Base-by-base conservation (phyloP, 805 yeast genomes). In the Kazachstania africana region DNA sequence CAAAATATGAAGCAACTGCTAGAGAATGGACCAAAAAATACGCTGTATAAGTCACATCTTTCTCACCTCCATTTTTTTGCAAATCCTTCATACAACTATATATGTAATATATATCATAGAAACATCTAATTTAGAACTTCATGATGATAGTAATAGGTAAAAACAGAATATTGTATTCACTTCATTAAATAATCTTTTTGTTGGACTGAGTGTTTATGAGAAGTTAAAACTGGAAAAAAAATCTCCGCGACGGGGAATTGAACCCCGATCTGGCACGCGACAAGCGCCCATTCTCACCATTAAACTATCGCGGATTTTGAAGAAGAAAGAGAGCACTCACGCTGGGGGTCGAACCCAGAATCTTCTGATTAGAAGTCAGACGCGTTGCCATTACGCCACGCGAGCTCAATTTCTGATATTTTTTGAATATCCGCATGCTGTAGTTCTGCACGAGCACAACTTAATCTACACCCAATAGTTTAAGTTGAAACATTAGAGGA, bases 11-110 rank as follows among this genome's bases (percentile, higher is more conserved):
- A 63, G 83, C 94, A 44, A 84, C 94, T 36, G 97, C 97, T 37
- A 75, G 79, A 54, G 97, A 88, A 64, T 88, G 96, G 96, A 88
- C 97, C 22, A 78, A 87, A 67, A 88, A 88, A 66, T 88, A 84
- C 60, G 97, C 97, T 42, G 85, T 87, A 50, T 83, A 65, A n/a
- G n/a, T n/a, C n/a, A n/a, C n/a, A n/a, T n/a, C n/a, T n/a, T n/a
- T n/a, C n/a, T n/a, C n/a, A n/a, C 43, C 23, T 24, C 5, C n/a
- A 8, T 18, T 24, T 6, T 13, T 13, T 12, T 22, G 12, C 22
- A 5, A n/a, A n/a, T n/a, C n/a, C n/a, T n/a, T n/a, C n/a, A n/a
- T n/a, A n/a, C n/a, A n/a, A n/a, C n/a, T n/a, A n/a, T n/a, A n/a
- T n/a, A n/a, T n/a, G n/a, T n/a, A n/a, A n/a, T n/a, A n/a, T n/a